phyloP scores from a whole-genome alignment of 2,329 filamentous ascomycete species.

The Pestalotiopsis fici region DNA sequence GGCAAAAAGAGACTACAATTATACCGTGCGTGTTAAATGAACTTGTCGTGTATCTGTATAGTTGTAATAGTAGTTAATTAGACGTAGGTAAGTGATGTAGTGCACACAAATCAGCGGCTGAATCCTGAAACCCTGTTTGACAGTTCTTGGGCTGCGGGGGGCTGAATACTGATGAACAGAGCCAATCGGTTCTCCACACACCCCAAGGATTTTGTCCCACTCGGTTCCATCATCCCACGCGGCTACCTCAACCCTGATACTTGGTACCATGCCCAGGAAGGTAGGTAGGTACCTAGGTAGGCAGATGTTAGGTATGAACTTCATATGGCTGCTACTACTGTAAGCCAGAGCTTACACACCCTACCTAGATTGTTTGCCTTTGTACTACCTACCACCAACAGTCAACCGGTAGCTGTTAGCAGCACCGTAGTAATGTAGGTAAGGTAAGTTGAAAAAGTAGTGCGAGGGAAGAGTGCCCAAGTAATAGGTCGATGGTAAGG shows the following conservation, averaged over 20 bases:
- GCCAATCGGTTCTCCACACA: slow-evolving; percentile 1
- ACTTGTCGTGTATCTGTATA: too few relatives aligned
- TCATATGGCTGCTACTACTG: neutral
- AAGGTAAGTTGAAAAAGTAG: neutral
- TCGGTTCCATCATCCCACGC: neutral
- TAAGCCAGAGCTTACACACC: neutral
- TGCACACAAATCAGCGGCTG: neutral
- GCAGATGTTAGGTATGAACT: neutral
- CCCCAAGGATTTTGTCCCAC: neutral
- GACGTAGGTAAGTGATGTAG: neutral
- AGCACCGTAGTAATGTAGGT: neutral
- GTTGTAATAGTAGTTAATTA: too few relatives aligned
- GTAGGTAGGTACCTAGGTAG: neutral
- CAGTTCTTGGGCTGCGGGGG: neutral
- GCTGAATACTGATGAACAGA: neutral
- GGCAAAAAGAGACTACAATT: neutral
- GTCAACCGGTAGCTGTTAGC: neutral
- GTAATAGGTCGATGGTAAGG: neutral
- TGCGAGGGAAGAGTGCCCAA: neutral
- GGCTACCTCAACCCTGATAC: neutral
- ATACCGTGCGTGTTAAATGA: neutral
- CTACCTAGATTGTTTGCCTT: neutral
- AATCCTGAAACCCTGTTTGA: neutral
- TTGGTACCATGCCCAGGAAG: too few relatives aligned
- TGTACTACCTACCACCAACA: neutral